Evolutionary conservation across 805 yeast species (phyloP).

Genomic region (Kodamaea neixiangensis): DNA sequence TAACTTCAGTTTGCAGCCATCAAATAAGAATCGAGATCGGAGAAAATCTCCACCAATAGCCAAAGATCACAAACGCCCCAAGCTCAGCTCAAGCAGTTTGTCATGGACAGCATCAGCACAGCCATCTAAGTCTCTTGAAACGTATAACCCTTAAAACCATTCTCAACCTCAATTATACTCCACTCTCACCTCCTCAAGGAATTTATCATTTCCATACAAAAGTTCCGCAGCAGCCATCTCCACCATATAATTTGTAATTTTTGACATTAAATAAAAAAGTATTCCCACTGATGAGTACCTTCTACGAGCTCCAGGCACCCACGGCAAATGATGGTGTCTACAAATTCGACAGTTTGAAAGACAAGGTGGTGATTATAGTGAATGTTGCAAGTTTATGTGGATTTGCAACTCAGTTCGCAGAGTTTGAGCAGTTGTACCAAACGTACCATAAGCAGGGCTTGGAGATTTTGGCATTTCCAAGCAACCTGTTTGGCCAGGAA

Average conservation of each 20-base stretch:
- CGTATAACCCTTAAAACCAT: too few species aligned
- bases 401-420: slow-evolving; percentile 55
- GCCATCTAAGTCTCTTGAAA: too few species aligned
- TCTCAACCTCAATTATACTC: too few species aligned
- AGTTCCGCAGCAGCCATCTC: neutral
- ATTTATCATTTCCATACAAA: neutral
- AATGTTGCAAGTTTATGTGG: slow-evolving; percentile 42
- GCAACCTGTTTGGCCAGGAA: slow-evolving; percentile 89
- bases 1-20: too few species aligned
- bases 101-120: too few species aligned
- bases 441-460: slow-evolving; percentile 66
- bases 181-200: neutral
- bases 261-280: neutral
- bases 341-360: slow-evolving; percentile 16
- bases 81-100: too few species aligned
- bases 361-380: slow-evolving; percentile 26
- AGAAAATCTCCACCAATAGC: too few species aligned
- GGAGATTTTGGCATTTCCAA: slow-evolving; percentile 80
- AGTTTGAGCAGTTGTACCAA: slow-evolving; percentile 66
- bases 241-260: neutral
- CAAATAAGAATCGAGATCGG: too few species aligned
- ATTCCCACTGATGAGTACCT: neutral
- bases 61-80: too few species aligned
- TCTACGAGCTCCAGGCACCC: slow-evolving; percentile 11
- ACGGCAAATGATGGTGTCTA: slow-evolving; percentile 11